Evolutionary conservation across 116 monocot species (phyloP).

Genomic region (Cymodocea nodosa): DNA sequence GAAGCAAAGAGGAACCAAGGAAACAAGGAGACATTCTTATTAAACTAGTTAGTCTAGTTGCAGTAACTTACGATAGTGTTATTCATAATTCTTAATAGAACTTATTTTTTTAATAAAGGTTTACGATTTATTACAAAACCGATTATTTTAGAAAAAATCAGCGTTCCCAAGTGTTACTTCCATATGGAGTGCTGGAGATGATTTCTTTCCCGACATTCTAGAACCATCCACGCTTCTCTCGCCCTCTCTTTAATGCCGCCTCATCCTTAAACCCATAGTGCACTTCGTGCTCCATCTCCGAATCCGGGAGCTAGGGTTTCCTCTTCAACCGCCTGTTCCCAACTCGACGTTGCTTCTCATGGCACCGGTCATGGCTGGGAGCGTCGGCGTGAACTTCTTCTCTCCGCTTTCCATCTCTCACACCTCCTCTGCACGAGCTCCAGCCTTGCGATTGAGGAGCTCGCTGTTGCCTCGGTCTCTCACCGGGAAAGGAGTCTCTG

Average conservation of each 20-base stretch:
- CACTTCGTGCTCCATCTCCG: background rate
- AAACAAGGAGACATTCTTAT: too few species aligned
- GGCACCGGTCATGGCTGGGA: conserved; percentile 28
- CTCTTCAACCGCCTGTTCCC: background rate
- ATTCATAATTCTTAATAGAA: too few species aligned
- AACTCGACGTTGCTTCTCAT: conserved; percentile 7
- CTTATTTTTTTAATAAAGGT: too few species aligned
- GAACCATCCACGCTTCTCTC: conserved; percentile 12
- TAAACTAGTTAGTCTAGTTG: too few species aligned
- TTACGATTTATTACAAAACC: too few species aligned
- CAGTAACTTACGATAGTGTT: too few species aligned
- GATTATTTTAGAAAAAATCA: too few species aligned
- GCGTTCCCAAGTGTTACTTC: too few species aligned
- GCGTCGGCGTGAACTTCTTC: conserved; percentile 10
- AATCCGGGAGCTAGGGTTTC: background rate
- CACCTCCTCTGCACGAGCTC: background rate
- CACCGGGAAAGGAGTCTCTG: background rate
- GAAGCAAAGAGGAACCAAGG: too few species aligned
- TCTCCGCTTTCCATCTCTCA: conserved; percentile 6
- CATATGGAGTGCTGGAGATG: background rate
- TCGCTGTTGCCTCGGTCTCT: conserved; percentile 10
- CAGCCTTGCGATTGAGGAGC: conserved; percentile 3
- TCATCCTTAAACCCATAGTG: background rate
- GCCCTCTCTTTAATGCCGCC: background rate
- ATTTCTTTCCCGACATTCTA: conserved; percentile 2